phyloP scores from a whole-genome alignment of 805 yeast species.

The Lipomyces starkeyi region DNA sequence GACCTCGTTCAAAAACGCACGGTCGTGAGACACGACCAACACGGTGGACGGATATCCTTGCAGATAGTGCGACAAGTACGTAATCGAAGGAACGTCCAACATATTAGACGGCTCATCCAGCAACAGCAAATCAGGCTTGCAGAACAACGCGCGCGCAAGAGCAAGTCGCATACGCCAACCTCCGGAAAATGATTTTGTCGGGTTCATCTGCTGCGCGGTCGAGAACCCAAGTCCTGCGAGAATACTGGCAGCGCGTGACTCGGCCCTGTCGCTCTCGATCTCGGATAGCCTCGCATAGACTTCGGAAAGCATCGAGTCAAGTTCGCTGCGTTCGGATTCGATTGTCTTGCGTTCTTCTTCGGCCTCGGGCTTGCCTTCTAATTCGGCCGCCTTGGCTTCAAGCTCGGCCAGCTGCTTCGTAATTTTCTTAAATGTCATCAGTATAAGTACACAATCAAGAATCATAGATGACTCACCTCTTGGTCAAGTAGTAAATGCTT shows the following conservation, averaged over 20 bases:
- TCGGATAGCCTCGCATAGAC: slow-evolving; percentile 82
- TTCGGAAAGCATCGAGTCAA: slow-evolving; percentile 76
- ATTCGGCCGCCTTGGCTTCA: slow-evolving; percentile 67
- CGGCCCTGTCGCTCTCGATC: slow-evolving; percentile 98
- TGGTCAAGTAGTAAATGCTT: slow-evolving; percentile 85
- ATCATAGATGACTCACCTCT: slow-evolving; percentile 35
- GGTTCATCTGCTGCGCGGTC: slow-evolving; percentile 76
- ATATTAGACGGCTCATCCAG: slow-evolving; percentile 99
- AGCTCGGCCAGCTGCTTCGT: slow-evolving; percentile 78
- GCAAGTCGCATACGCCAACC: slow-evolving; percentile 99
- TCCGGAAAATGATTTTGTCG: slow-evolving; percentile 95
- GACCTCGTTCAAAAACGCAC: slow-evolving; percentile 95
- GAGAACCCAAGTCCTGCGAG: slow-evolving; percentile 93
- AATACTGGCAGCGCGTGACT: slow-evolving; percentile 93
- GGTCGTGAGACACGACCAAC: slow-evolving; percentile 95
- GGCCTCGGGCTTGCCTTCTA: slow-evolving; percentile 40
- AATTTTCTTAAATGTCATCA: slow-evolving; percentile 33
- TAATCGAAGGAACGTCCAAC: slow-evolving; percentile 99
- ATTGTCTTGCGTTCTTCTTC: slow-evolving; percentile 69
- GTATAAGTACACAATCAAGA: not conserved
- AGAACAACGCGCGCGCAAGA: slow-evolving; percentile 96
- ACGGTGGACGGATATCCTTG: slow-evolving; percentile 92
- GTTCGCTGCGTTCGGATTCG: slow-evolving; percentile 88
- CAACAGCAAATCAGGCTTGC: slow-evolving; percentile 90
- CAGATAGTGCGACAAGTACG: slow-evolving; percentile 86